Evolutionary conservation across 768 basidiomycete genomes (phyloP).

Genomic region (Tylopilus sp.): DNA sequence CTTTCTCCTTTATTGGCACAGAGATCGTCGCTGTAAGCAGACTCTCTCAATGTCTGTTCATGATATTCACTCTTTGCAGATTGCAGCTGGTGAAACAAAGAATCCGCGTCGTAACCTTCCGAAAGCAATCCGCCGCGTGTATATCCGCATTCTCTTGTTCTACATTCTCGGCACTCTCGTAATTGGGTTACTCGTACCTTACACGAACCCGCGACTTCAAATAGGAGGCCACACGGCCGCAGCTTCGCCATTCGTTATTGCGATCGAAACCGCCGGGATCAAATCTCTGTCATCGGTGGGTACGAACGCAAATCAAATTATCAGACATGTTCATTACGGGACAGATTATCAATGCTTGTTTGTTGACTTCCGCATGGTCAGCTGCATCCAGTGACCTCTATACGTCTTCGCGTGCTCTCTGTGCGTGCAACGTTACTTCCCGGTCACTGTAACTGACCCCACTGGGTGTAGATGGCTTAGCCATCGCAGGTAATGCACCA

Average conservation of each 20-base stretch:
- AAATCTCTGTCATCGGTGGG: slow-evolving; percentile 73
- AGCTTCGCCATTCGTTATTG: slow-evolving; percentile 89
- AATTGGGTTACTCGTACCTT: slow-evolving; percentile 83
- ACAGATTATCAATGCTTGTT: slow-evolving; percentile 75
- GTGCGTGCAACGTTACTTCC: slow-evolving; percentile 39
- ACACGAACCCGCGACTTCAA: slow-evolving; percentile 51
- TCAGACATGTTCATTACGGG: background rate
- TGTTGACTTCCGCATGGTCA: slow-evolving; percentile 90
- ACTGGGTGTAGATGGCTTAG: slow-evolving; percentile 63
- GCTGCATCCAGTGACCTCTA: slow-evolving; percentile 88
- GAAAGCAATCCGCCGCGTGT: slow-evolving; percentile 54
- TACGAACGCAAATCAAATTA: slow-evolving; percentile 13
- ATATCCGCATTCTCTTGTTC: slow-evolving; percentile 80
- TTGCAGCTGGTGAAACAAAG: slow-evolving; percentile 87
- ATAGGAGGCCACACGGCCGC: slow-evolving; percentile 64
- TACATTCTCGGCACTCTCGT: slow-evolving; percentile 65
- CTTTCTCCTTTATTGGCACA: slow-evolving; percentile 91
- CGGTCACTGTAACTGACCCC: background rate
- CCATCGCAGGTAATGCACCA: slow-evolving; percentile 78
- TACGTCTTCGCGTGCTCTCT: slow-evolving; percentile 83
- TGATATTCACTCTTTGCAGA: slow-evolving; percentile 39
- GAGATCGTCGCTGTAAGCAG: slow-evolving; percentile 83
- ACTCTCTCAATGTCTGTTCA: background rate
- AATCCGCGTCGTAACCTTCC: slow-evolving; percentile 76
- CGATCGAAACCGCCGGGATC: slow-evolving; percentile 84